Base-by-base conservation (phyloP, 23 red algal species). In the Agarophyton chilense region DNA sequence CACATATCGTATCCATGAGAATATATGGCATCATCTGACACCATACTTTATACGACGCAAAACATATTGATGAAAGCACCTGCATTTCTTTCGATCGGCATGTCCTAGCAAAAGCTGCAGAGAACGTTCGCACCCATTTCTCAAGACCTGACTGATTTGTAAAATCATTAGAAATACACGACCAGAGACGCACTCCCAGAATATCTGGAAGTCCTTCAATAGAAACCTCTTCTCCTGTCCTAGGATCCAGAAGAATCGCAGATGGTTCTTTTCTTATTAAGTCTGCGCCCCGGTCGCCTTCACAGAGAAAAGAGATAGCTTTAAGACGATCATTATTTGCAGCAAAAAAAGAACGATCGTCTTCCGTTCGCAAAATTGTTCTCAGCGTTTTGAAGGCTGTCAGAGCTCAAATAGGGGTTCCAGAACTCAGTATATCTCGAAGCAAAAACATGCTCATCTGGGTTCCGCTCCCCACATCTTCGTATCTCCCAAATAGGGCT, bases 61-160 rank as follows among this genome's bases (percentile, higher is more conserved):
- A 91, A 81, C 88, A 91, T 21, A 57, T 33, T 1, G 29, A 6
- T 40, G 77, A 39, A 56, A 81, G 44, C 6, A 64, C 35, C 46
- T 53, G 70, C 75, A 82, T 38, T 44, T 75, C 88, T 32, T 51
- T 63, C 18, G 77, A 82, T 39, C 22, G 28, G 61, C 88, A 91
- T 66, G 17, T 49, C 21, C 33, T 72, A 31, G 76, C 55, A 12
- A 91, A 57, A 31, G 66, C 88, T 21, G 60, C 28, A 42, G 61
- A 91, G 24, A 91, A 81, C 2, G 54, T 57, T 35, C 88, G 55
- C n/a, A 91, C 62, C 88, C 88, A 91, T 10, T 43, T 68, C 13
- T 81, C 75, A 35, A 47, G 62, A 7, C 35, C 83, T 10, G 17
- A 9, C 7, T 29, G 5, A 35, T 71, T 21, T 25, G 28, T 29